These are phyloP conservation scores for Tulasnella calospora DNA, from an alignment of 768 basidiomycete species.

Conservation along the genomic window DNA sequence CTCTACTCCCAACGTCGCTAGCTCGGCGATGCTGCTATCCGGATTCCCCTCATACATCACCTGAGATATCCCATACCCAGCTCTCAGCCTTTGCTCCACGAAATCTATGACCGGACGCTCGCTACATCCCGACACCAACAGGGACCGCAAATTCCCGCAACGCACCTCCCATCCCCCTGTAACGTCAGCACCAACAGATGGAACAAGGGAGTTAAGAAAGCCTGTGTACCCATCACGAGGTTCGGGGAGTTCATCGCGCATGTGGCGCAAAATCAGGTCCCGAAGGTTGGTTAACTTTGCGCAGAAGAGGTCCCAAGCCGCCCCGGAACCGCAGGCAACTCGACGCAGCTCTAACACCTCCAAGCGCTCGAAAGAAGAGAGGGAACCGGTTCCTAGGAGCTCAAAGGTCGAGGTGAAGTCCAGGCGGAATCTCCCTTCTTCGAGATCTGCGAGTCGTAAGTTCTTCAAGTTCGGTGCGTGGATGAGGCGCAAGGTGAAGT, in stretches of 20 bases:
- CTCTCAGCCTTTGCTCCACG: no score
- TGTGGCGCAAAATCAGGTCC: not conserved
- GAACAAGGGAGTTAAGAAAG: not conserved
- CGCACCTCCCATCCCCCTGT: no score
- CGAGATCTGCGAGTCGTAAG: not conserved
- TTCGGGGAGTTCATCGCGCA: not conserved
- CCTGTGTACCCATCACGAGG: not conserved
- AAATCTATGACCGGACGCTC: no score
- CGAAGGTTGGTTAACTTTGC: not conserved
- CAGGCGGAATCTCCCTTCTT: not conserved
- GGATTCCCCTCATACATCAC: not conserved
- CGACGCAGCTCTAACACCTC: not conserved
- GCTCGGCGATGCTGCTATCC: not conserved
- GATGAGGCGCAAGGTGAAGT: not conserved
- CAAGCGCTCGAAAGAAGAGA: not conserved
- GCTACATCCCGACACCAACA: no score
- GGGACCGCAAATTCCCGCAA: no score
- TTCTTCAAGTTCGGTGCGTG: not conserved
- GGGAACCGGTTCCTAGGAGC: not conserved
- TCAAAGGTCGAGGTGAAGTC: not conserved
- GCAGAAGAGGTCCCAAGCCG: not conserved
- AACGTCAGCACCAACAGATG: no score
- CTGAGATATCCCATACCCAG: no score
- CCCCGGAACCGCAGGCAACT: not conserved
- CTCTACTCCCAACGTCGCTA: not conserved